Conservation (phyloP, 2,329 filamentous ascomycete species). For the Aspergillus fijiensis region DNA sequence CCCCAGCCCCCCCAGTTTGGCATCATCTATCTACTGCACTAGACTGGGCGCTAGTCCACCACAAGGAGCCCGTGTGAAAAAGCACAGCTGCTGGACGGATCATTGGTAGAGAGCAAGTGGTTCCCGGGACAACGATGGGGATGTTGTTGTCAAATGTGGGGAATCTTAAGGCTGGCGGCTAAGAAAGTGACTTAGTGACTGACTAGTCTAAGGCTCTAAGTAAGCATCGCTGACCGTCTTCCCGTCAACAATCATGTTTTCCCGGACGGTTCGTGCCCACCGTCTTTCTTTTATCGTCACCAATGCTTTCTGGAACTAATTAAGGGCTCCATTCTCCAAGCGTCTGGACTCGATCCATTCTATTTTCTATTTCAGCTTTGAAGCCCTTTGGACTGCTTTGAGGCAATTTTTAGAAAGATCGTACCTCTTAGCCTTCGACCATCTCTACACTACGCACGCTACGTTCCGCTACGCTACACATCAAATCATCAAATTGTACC, state of each 20-base stretch:
- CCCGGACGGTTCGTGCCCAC: conserved; percentile 1
- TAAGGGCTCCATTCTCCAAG: conserved; percentile 8
- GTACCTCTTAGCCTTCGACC: background rate
- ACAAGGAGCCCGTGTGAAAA: background rate
- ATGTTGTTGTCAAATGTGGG: conserved; percentile 24
- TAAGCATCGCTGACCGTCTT: conserved; percentile 13
- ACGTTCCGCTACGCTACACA: background rate
- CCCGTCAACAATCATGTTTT: conserved; percentile 7
- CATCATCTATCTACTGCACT: background rate
- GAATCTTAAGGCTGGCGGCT: conserved; percentile 7
- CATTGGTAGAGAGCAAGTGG: conserved; percentile 9
- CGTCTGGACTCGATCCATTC: conserved; percentile 5
- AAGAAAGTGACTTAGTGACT: background rate
- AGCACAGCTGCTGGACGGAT: background rate
- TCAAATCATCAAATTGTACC: background rate
- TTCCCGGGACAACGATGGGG: conserved; percentile 23
- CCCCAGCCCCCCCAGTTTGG: background rate
- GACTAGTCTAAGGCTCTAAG: conserved; percentile 11
- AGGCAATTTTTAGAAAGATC: conserved; percentile 6
- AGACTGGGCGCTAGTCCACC: background rate
- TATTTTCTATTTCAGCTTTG: conserved; percentile 1
- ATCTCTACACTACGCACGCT: background rate
- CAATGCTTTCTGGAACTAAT: conserved; percentile 4
- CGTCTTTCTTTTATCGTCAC: background rate
- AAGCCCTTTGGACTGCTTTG: background rate